Conservation (phyloP, 1,139 yeast genomes). For the Fermentozyma sake region DNA sequence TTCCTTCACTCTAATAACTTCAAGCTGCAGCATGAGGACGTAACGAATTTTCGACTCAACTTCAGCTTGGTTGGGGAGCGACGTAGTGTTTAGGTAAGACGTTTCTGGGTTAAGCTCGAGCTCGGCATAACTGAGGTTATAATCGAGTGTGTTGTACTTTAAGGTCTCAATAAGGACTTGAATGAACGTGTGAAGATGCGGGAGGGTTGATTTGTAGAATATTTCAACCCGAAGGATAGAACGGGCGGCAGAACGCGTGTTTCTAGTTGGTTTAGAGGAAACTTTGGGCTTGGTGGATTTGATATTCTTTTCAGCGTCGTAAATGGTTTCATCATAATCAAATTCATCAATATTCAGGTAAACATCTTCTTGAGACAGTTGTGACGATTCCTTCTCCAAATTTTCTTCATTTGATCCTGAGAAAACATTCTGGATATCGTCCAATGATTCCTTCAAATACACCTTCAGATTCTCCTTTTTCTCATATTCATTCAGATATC, state of each 20-base stretch:
- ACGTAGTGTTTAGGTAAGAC: slow-evolving; percentile 18
- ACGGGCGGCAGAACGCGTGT: slow-evolving; percentile 3
- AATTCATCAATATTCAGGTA: slow-evolving; percentile 11
- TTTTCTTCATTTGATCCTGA: slow-evolving; percentile 5
- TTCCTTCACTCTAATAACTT: slow-evolving; percentile 59
- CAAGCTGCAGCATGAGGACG: slow-evolving; percentile 42
- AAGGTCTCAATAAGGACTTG: slow-evolving; percentile 62
- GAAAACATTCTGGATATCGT: no score
- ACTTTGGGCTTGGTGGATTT: no score
- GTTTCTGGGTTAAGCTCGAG: slow-evolving; percentile 35
- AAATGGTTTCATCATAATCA: slow-evolving; percentile 16
- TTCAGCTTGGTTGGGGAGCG: slow-evolving; percentile 7
- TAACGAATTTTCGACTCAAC: slow-evolving; percentile 21
- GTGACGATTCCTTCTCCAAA: no score
- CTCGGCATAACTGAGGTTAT: slow-evolving; percentile 34
- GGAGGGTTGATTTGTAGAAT: slow-evolving; percentile 51
- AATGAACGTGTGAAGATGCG: slow-evolving; percentile 57
- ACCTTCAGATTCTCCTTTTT: no score
- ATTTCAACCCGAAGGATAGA: slow-evolving; percentile 56
- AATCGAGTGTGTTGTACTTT: slow-evolving; percentile 41
- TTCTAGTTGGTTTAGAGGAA: not conserved
- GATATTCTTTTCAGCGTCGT: slow-evolving; percentile 12
- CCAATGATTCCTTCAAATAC: no score
- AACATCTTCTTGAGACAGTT: no score
- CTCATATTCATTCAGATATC: slow-evolving; percentile 39